Conservation (phyloP, 768 basidiomycete genomes). For the Amanita muscaria region DNA sequence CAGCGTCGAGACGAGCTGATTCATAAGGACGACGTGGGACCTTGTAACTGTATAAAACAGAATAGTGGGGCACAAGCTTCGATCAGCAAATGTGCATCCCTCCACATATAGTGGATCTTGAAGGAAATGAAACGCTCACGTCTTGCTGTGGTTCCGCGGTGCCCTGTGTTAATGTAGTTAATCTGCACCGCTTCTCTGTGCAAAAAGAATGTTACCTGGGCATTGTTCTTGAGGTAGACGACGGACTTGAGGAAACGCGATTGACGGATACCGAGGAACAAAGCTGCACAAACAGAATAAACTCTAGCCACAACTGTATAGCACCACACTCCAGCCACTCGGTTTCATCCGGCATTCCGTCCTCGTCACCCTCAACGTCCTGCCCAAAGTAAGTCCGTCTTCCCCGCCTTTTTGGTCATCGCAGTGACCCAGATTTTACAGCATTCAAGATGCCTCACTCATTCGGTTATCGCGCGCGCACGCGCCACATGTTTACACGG, state of each 20-base stretch:
- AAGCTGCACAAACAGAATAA: conserved; percentile 32
- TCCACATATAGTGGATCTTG: conserved; percentile 66
- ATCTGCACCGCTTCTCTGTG: conserved; percentile 1
- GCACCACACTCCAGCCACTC: conserved; percentile 50
- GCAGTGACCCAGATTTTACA: conserved; percentile 7
- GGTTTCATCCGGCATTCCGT: conserved; percentile 40
- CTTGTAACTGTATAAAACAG: conserved; percentile 71
- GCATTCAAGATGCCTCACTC: conserved; percentile 94
- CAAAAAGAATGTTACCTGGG: conserved; percentile 51
- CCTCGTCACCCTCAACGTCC: conserved; percentile 37
- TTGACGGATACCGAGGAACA: conserved; percentile 23
- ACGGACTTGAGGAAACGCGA: conserved; percentile 17
- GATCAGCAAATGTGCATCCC: conserved; percentile 52
- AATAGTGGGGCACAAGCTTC: conserved; percentile 56
- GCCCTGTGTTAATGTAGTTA: conserved; percentile 46
- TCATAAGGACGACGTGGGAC: conserved; percentile 96
- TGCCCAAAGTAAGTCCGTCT: conserved; percentile 39
- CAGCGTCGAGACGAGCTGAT: conserved; percentile 97
- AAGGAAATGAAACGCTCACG: conserved; percentile 58
- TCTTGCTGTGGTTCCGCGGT: conserved; percentile 89
- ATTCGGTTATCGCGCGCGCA: conserved; percentile 99
- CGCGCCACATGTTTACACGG: conserved; percentile 99
- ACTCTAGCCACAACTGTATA: conserved; percentile 53
- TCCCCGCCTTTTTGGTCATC: conserved; percentile 1
- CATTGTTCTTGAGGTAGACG: conserved; percentile 67